Evolutionary conservation across 148 eudicot species (phyloP).

Genomic region (Vaccinium vitisidaea): DNA sequence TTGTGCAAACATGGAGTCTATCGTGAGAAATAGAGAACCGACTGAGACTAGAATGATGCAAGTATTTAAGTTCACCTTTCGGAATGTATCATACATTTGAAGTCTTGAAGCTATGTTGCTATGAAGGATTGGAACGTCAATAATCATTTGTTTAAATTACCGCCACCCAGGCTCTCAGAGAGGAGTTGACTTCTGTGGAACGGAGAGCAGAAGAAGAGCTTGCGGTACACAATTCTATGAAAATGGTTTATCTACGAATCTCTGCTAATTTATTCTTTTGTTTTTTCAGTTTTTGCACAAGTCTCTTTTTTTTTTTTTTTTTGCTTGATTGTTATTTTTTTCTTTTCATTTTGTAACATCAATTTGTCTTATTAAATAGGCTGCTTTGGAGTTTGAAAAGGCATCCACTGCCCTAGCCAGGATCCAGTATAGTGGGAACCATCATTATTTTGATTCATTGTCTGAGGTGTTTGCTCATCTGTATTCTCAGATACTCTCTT

Average conservation of each 20-base stretch:
- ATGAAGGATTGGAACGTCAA: too few species aligned
- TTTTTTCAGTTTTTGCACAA: neutral
- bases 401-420: slow-evolving; percentile 90
- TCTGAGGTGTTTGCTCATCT: neutral
- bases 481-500: neutral
- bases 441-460: slow-evolving; percentile 13
- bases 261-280: neutral
- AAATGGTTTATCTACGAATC: slow-evolving; percentile 49
- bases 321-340: neutral
- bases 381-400: slow-evolving; percentile 82
- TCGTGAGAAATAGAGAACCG: slow-evolving; percentile 85
- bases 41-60: slow-evolving; percentile 98
- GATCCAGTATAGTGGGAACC: slow-evolving; percentile 53
- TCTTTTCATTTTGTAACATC: neutral
- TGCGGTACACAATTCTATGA: slow-evolving; percentile 85
- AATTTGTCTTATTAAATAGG: slow-evolving; percentile 43
- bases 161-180: slow-evolving; percentile 64
- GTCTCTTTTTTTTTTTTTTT: neutral
- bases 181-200: slow-evolving; percentile 87
- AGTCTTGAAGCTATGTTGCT: neutral
- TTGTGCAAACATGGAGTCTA: slow-evolving; percentile 90
- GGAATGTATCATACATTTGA: neutral
- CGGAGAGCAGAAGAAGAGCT: slow-evolving; percentile 95
- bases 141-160: too few species aligned
- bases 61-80: slow-evolving; percentile 32